These are phyloP conservation scores for Leptodermis oblonga DNA, from an alignment of 257 asterid species.

Conservation along the genomic window DNA sequence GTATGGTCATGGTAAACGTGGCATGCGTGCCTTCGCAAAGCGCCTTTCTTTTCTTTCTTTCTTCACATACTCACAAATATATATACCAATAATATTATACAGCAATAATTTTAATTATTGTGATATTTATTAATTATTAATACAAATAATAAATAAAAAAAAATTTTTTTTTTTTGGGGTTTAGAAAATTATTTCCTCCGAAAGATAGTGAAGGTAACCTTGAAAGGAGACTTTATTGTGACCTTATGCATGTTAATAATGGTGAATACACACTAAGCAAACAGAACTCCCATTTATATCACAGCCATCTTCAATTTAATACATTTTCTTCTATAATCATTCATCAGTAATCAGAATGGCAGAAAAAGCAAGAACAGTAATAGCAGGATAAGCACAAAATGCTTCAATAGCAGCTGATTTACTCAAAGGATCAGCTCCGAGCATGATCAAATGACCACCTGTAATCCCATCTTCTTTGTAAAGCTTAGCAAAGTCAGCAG, in stretches of 20 bases:
- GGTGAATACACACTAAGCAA: neutral
- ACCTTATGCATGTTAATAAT: neutral
- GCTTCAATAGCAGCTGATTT: conserved; percentile 81
- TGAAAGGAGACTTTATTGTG: too few species aligned
- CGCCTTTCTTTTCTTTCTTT: too few species aligned
- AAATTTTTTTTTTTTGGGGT: too few species aligned
- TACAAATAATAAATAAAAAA: too few species aligned
- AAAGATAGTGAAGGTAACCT: too few species aligned
- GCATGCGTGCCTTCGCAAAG: too few species aligned
- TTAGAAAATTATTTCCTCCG: too few species aligned
- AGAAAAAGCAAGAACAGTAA: conserved; percentile 8
- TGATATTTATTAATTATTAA: too few species aligned
- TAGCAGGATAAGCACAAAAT: conserved; percentile 66
- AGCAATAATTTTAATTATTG: too few species aligned
- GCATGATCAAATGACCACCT: conserved; percentile 98
- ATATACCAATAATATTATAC: too few species aligned
- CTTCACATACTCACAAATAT: too few species aligned
- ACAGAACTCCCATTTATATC: neutral
- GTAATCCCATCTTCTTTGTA: conserved; percentile 70
- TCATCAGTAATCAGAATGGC: conserved; percentile 6
- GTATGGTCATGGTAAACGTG: too few species aligned
- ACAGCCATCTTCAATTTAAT: neutral
- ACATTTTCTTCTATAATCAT: neutral
- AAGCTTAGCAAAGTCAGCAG: conserved; percentile 84
- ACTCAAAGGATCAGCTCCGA: conserved; percentile 93